A percentile compares a stretch with the other conserved stretches of the same genome.
Conservation (phyloP, 2,329 filamentous ascomycete genomes). For the Hypoxylon sp. region DNA sequence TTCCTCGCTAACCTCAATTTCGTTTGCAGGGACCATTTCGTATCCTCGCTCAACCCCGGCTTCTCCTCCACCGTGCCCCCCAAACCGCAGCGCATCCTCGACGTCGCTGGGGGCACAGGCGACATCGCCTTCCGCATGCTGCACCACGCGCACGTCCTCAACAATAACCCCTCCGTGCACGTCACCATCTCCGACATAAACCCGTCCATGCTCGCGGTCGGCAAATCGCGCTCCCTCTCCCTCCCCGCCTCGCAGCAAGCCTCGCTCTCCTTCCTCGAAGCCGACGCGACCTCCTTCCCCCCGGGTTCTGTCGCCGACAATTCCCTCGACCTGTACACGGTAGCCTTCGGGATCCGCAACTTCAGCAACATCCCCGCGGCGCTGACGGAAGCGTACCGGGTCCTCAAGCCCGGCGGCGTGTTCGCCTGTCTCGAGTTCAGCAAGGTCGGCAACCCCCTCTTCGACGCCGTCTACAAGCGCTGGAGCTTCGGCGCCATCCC, state of each 20-base stretch:
- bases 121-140: conserved; percentile 98
- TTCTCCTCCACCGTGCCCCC: conserved; percentile 63
- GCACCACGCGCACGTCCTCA: conserved; percentile 84
- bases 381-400: conserved; percentile 84
- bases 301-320: conserved; percentile 71
- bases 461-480: conserved; percentile 90
- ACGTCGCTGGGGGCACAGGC: conserved; percentile 96
- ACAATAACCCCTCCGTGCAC: conserved; percentile 82
- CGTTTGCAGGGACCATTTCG: conserved; percentile 82
- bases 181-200: conserved; percentile 98
- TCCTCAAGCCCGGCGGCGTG: conserved; percentile 93
- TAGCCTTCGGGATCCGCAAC: conserved; percentile 97
- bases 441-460: conserved; percentile 76
- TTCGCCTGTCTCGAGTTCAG: conserved; percentile 98
- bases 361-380: conserved; percentile 93
- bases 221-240: conserved; percentile 79
- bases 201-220: conserved; percentile 91
- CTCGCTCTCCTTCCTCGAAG: conserved; percentile 83
- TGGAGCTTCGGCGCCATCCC: conserved; percentile 98
- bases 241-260: conserved; percentile 69
- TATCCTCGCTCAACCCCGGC: conserved; percentile 90
- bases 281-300: conserved; percentile 86
- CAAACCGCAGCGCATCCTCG: conserved; percentile 80
- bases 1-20: conserved; percentile 21
- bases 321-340: conserved; percentile 94